Conservation (phyloP, 176 grass and related monocot genomes). For the Bonia amplexicaulis region DNA sequence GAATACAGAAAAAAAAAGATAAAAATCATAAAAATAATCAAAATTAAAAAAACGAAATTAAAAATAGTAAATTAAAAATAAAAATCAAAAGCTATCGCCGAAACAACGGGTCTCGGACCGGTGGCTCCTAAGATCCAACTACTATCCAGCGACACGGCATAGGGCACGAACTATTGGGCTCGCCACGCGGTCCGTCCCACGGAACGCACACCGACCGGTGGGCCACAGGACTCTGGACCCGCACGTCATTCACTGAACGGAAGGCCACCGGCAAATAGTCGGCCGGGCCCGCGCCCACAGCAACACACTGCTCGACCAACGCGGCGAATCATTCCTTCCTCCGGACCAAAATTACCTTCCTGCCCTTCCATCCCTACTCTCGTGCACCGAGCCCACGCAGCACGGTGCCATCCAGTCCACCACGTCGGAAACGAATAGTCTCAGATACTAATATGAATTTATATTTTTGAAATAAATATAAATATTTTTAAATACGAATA, state of each 20-base stretch:
- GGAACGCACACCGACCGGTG: not conserved
- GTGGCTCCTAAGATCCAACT: too few species aligned
- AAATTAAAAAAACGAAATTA: too few species aligned
- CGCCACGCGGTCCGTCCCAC: not conserved
- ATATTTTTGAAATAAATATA: too few species aligned
- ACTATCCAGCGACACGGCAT: not conserved
- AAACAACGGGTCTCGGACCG: too few species aligned
- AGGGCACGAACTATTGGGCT: not conserved
- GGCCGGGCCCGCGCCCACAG: not conserved
- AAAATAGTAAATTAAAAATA: too few species aligned
- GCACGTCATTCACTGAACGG: not conserved
- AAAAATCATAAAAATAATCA: too few species aligned
- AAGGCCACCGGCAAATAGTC: constrained; percentile 5
- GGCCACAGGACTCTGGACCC: not conserved
- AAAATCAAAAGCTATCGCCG: too few species aligned
- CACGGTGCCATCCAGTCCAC: not conserved
- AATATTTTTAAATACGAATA: too few species aligned
- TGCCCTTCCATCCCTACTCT: not conserved
- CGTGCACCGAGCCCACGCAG: not conserved
- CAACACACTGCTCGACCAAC: constrained; percentile 1
- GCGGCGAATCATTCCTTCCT: constrained; percentile 17
- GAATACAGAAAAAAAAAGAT: too few species aligned
- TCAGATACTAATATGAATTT: too few species aligned
- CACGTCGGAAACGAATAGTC: too few species aligned
- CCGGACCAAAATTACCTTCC: not conserved